Evolutionary conservation across 2,329 filamentous ascomycete species (phyloP), one percentile per base, ranked within the genome.

Genomic region (Claviceps sp.): DNA sequence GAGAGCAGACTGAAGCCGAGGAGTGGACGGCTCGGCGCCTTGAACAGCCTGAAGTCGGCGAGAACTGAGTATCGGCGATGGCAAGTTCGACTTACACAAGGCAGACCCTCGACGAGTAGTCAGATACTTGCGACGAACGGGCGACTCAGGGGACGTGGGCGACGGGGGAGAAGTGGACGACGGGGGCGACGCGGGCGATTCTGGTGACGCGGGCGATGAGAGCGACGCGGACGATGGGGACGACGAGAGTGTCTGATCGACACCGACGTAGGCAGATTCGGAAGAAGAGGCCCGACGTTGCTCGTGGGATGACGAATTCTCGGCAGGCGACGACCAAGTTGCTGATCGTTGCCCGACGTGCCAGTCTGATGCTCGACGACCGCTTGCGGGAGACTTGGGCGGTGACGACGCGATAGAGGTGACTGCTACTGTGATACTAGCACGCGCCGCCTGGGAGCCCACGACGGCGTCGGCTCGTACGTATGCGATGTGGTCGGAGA

Each of bases 31-130:
- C 14, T 37, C 30, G 43, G 44, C 48, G 18, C 38, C 58, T 50
- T 65, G 63, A 47, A 62, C 60, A 52, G 62, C 58, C 51, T 66
- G 63, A 37, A 63, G 59, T 48, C 62, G 65, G 55, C 66, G 64
- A 30, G 64, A 59, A 52, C 59, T 67, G 52, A 66, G 56, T 37
- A 64, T 58, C 22, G 63, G 56, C 47, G 64, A 62, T 48, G 63
- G 63, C 42, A 61, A 62, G 61, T 64, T 62, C 53, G 69, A 67
- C 58, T 62, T 64, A 55, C 62, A 65, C 41, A 66, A 68, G 48
- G 67, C 62, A 51, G 68, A 65, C 40, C 67, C 66, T 58, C 70
- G 71, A 57, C 67, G 67, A 54, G 63, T 34, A 34, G 9, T 62
- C 38, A 60, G 63, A 51, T 66, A 60, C 50, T 61, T 65, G 47